Percentiles rank a stretch among this genome's conserved stretches.
phyloP scores from a whole-genome alignment of 495 filamentous ascomycete genomes.

The Bathelium albidoporum region DNA sequence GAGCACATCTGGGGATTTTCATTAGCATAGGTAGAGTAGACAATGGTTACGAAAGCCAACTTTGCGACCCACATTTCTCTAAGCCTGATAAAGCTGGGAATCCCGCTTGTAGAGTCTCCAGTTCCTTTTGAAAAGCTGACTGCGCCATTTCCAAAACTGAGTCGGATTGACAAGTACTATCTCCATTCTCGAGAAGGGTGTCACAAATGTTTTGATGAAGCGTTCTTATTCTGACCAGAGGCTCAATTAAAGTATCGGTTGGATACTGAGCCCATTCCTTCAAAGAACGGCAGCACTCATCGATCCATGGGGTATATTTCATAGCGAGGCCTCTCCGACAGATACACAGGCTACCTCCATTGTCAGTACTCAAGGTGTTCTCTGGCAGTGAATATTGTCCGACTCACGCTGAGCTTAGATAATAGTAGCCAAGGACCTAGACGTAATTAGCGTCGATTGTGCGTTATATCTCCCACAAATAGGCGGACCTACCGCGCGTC shows the following conservation, averaged over 20 bases:
- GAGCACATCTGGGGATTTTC: not conserved
- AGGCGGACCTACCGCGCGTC: not conserved
- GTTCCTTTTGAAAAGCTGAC: not conserved
- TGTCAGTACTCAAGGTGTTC: not conserved
- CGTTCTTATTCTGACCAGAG: not conserved
- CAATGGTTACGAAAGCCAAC: not conserved
- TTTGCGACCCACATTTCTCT: not conserved
- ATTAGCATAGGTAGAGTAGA: not conserved
- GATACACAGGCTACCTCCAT: not conserved
- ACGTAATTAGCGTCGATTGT: not conserved
- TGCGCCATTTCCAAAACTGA: constrained; percentile 1
- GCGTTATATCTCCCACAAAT: no score
- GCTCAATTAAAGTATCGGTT: not conserved
- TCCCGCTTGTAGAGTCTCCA: not conserved
- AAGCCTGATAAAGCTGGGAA: not conserved
- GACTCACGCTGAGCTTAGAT: not conserved
- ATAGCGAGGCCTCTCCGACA: not conserved
- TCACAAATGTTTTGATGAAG: constrained; percentile 1
- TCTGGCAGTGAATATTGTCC: not conserved
- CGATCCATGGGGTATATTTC: not conserved
- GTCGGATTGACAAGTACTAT: not conserved
- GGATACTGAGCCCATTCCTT: not conserved
- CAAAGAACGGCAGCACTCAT: not conserved
- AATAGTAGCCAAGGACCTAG: not conserved
- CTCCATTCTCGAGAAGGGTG: not conserved